Evolutionary conservation across 2,329 filamentous ascomycete species (phyloP), one percentile per base, ranked within the genome.

Genomic region (Drechmeria coniospora): DNA sequence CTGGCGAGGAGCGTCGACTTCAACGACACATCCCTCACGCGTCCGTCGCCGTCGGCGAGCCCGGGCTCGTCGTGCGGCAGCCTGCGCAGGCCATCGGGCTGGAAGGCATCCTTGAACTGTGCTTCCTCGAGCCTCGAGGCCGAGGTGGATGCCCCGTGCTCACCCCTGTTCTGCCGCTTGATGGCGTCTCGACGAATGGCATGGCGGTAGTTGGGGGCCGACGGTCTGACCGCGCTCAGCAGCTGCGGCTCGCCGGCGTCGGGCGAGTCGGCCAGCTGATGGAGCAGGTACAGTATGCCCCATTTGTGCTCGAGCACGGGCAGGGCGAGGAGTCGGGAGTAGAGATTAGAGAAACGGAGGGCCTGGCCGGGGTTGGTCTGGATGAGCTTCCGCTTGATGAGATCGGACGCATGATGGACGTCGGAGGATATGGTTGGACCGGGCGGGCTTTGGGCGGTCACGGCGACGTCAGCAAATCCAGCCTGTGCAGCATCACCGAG

Each of bases 291-390:
- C 13, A 98, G 64, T 38, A 98, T 94, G 3, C 80, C 83, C 84
- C 86, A 95, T 66, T 98, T 98, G 53, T 93, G 80, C 44, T 81
- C 79, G 24, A 98, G 65, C 5, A 95, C 86, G 1, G 86, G 86
- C 38, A 94, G 74, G n/a, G 82, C 80, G 15, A 94, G 63, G 12
- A 98, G 68, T 31, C 83, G 71, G 19, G 82, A 83, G 54, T 94
- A 93, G 16, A 98, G 68, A 46, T 93, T 92, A 15, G 83, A 79
- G 54, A 94, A 93, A 35, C 77, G 71, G 13, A 87, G 64, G 4
- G 86, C 83, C 52, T 86, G 79, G 37, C 68, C 79, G 25, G 70
- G 70, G 45, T 83, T 81, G 40, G 76, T 78, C 42, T 79, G 73
- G 32, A 92, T 71, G 37, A 98, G 63, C 54, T 80, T 82, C 47